Evolutionary conservation across 768 basidiomycete genomes (phyloP).

Genomic region (Punctularia strigosozonata): DNA sequence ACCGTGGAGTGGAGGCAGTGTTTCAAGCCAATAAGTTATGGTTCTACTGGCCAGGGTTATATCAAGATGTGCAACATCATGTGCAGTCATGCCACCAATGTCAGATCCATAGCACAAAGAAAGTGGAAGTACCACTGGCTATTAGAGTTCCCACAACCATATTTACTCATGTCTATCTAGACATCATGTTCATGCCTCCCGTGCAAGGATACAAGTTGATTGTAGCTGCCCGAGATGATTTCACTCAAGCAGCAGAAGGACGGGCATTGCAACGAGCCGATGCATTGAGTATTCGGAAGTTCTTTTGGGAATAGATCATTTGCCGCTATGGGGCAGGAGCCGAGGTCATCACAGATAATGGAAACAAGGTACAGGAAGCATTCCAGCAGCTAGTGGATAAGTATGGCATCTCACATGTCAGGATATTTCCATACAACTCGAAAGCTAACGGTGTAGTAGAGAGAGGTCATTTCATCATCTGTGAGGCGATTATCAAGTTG

Average conservation of each 20-base stretch:
- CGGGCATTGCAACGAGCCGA: slow-evolving; percentile 10
- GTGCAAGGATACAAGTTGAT: slow-evolving; percentile 12
- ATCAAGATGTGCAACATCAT: slow-evolving; percentile 5
- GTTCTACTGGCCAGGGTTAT: slow-evolving; percentile 11
- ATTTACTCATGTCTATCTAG: background rate
- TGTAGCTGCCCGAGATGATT: slow-evolving; percentile 17
- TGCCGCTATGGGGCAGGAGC: slow-evolving; percentile 18
- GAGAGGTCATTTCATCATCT: slow-evolving; percentile 17
- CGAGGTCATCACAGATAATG: slow-evolving; percentile 19
- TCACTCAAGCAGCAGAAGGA: slow-evolving; percentile 18
- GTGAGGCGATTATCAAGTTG: slow-evolving; percentile 20
- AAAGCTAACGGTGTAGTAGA: slow-evolving; percentile 26
- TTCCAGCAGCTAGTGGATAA: slow-evolving; percentile 5
- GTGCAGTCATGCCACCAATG: slow-evolving; percentile 8
- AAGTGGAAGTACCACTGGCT: slow-evolving; percentile 8
- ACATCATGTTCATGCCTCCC: background rate
- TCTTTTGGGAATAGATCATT: slow-evolving; percentile 14
- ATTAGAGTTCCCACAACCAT: slow-evolving; percentile 8
- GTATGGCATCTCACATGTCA: slow-evolving; percentile 14
- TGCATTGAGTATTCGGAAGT: slow-evolving; percentile 6
- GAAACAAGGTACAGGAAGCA: slow-evolving; percentile 12
- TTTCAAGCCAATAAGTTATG: slow-evolving; percentile 4
- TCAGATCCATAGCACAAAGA: slow-evolving; percentile 8
- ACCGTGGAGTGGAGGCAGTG: slow-evolving; percentile 7
- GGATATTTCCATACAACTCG: slow-evolving; percentile 23